Evolutionary conservation across 2,329 filamentous ascomycete species (phyloP).

Genomic region (Fusarium aywerte): DNA sequence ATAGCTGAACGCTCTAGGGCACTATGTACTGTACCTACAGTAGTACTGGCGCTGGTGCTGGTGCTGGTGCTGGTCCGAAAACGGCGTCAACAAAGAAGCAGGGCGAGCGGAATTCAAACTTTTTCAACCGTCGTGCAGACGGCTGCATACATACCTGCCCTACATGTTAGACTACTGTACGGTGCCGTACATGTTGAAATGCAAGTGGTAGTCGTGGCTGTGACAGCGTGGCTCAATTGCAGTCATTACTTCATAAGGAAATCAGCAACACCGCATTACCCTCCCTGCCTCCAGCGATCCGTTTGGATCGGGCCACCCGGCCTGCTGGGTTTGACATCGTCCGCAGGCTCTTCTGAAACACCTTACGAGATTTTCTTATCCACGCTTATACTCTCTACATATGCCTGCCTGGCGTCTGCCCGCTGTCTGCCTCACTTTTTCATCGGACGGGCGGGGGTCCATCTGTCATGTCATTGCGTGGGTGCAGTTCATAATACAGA

Average conservation of each 20-base stretch:
- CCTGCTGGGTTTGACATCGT: slow-evolving; percentile 31
- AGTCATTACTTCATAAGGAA: slow-evolving; percentile 6
- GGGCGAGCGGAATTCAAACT: slow-evolving; percentile 4
- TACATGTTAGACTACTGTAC: not conserved
- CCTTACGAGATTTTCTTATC: slow-evolving; percentile 15
- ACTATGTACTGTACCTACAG: not conserved
- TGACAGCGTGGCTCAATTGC: not conserved
- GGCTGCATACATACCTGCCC: slow-evolving; percentile 4
- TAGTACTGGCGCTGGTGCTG: not conserved
- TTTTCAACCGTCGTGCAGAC: slow-evolving; percentile 34
- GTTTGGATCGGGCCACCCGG: slow-evolving; percentile 37
- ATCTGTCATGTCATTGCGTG: slow-evolving; percentile 42
- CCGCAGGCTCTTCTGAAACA: slow-evolving; percentile 37
- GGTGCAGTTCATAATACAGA: slow-evolving; percentile 5
- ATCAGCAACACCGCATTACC: slow-evolving; percentile 7
- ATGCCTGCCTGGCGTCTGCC: slow-evolving; percentile 6
- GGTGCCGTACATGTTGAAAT: not conserved
- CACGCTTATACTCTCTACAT: slow-evolving; percentile 4
- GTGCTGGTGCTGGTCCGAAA: slow-evolving; percentile 16
- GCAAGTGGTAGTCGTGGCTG: not conserved
- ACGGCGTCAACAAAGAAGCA: slow-evolving; percentile 3
- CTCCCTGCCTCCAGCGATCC: slow-evolving; percentile 35
- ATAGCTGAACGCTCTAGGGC: not conserved
- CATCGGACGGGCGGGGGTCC: slow-evolving; percentile 16
- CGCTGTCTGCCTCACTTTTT: slow-evolving; percentile 21